A percentile compares a stretch with the other conserved stretches of the same genome.
phyloP scores from a whole-genome alignment of 345 rosid genomes.

The Pistacia atlantica region DNA sequence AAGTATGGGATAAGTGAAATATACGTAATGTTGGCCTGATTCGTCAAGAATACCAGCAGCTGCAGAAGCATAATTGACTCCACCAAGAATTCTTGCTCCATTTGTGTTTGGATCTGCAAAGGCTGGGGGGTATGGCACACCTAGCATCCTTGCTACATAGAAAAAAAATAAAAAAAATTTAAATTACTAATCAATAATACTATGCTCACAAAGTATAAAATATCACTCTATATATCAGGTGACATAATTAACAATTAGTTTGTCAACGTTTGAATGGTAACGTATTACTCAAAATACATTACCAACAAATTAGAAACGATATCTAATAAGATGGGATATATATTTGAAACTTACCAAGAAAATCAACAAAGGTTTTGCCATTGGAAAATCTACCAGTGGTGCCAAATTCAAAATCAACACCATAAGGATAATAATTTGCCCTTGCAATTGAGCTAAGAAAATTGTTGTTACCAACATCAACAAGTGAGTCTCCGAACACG shows the following conservation, averaged over 20 bases:
- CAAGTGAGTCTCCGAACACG: constrained; percentile 87
- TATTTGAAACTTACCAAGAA: constrained; percentile 46
- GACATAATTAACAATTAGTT: too few species aligned
- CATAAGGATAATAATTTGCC: constrained; percentile 79
- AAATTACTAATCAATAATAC: too few species aligned
- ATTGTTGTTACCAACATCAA: constrained; percentile 86
- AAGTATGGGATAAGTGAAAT: neutral
- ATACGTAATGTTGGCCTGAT: constrained; percentile 75
- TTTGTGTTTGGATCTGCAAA: constrained; percentile 65
- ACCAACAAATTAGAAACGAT: too few species aligned
- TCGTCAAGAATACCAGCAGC: constrained; percentile 91
- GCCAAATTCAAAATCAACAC: constrained; percentile 66
- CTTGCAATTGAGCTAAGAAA: constrained; percentile 60
- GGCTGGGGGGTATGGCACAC: constrained; percentile 60
- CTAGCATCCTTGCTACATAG: constrained; percentile 57
- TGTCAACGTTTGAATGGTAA: too few species aligned
- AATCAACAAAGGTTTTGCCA: constrained; percentile 69
- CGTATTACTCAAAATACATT: too few species aligned
- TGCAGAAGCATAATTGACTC: constrained; percentile 87
- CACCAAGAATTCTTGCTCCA: constrained; percentile 60
- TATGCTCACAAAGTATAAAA: too few species aligned
- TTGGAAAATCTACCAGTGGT: constrained; percentile 82
- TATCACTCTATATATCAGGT: too few species aligned
- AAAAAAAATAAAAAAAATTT: neutral
- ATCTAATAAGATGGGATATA: too few species aligned